These are phyloP conservation scores for Trypanosoma rangeli DNA, from an alignment of 208 protist genomes.

Conservation along the genomic window DNA sequence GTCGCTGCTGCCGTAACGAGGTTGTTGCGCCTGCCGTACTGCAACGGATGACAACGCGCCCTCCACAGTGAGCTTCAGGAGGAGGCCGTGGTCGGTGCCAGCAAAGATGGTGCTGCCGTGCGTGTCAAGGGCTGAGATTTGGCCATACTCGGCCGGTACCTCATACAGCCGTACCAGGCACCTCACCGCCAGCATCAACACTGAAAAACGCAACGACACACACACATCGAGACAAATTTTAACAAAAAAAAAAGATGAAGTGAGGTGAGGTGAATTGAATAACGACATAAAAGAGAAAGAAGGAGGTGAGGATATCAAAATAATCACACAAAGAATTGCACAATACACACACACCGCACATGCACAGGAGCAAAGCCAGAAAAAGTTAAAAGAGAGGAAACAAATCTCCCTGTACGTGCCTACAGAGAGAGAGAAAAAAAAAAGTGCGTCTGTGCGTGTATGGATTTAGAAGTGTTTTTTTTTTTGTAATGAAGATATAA, in stretches of 20 bases:
- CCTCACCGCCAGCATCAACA: constrained; percentile 51
- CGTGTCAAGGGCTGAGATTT: constrained; percentile 69
- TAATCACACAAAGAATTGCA: too few relatives aligned
- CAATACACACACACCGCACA: too few relatives aligned
- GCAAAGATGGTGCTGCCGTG: constrained; percentile 52
- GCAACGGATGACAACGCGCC: constrained; percentile 15
- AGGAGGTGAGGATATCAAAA: too few relatives aligned
- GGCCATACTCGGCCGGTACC: constrained; percentile 46
- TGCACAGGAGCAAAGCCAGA: too few relatives aligned
- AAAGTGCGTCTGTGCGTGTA: too few relatives aligned
- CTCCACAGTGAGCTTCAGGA: constrained; percentile 59
- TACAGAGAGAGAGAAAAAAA: too few relatives aligned
- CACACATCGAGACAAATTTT: background rate
- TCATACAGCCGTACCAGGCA: constrained; percentile 61
- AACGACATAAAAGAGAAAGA: background rate
- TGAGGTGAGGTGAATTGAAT: background rate
- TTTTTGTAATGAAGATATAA: too few relatives aligned
- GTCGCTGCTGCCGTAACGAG: background rate
- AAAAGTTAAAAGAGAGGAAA: too few relatives aligned
- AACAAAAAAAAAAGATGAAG: background rate
- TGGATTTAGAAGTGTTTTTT: too few relatives aligned
- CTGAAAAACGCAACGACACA: constrained; percentile 10
- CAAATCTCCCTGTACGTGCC: too few relatives aligned
- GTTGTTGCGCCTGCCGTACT: background rate
- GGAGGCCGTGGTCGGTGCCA: constrained; percentile 57